Base-by-base conservation (phyloP, 106 monocot species). In the Allium fistulosum region DNA sequence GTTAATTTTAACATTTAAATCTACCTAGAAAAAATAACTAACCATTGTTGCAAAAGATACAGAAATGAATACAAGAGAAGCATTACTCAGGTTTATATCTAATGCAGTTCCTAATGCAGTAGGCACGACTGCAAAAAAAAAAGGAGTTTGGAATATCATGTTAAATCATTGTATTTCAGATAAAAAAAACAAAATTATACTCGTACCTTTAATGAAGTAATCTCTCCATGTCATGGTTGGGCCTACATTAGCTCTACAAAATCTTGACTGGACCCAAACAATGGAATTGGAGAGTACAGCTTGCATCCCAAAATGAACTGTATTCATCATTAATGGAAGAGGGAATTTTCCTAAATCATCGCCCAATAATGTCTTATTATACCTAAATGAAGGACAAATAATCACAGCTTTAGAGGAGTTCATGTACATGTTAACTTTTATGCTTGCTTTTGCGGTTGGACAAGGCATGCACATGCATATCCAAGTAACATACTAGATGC, bases 41-140 rank as follows among this genome's bases (percentile, higher is more conserved):
- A 96, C 96, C 96, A 97, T 97, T 18, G 96, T 97, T 48, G 96
- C 91, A 76, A 97, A 97, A 57, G 96, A 88, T 50, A 97, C 96
- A 12, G 92, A 80, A 62, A 97, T 97, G 74, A 89, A 97, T 65
- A 92, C 85, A 70, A 97, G 86, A 7, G 96, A 97, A 70, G 75
- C 76, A 82, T 97, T 97, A 80, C 96, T 97, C 50, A 97, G 77
- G 58, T 97, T 92, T 72, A 97, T 84, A 72, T 97, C 96, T 59
- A 97, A 46, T 56, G 96, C 96, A 53, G 84, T 92, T 67, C 73
- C 92, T 61, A 89, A 48, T 27, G 88, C 86, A 27, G 91, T 91
- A 1, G 96, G 96, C 37, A 92, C 78, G 78, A 97, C 96, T 97
- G 86, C 74, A 76, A 46, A 71, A 77, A 11, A 6, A 2, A 28